Conservation (phyloP, 495 filamentous ascomycete species). For the Stereocaulon alpinum region DNA sequence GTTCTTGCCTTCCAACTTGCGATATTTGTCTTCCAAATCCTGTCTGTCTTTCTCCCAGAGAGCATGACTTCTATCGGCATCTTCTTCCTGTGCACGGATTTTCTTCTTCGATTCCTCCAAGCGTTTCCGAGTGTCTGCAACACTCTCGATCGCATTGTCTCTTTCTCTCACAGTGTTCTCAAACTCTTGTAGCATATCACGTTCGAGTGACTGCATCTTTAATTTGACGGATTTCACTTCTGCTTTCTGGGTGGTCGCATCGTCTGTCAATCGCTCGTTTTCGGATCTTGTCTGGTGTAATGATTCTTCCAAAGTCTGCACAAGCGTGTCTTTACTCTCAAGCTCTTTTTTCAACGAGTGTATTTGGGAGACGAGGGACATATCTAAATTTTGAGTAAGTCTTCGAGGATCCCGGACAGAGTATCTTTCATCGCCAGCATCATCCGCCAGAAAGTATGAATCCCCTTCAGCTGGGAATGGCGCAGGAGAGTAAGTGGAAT, state of each 20-base stretch:
- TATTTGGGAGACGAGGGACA: constrained; percentile 90
- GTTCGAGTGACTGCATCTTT: constrained; percentile 76
- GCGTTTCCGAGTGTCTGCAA: constrained; percentile 62
- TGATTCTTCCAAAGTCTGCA: constrained; percentile 70
- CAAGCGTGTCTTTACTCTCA: constrained; percentile 72
- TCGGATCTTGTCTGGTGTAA: constrained; percentile 63
- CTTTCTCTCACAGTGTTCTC: constrained; percentile 74
- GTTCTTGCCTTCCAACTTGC: constrained; percentile 68
- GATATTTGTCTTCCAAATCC: constrained; percentile 68
- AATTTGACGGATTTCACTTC: constrained; percentile 74
- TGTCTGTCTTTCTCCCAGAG: constrained; percentile 77
- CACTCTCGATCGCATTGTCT: constrained; percentile 69
- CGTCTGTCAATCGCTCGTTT: constrained; percentile 54
- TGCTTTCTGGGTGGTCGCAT: constrained; percentile 50
- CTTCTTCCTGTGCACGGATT: constrained; percentile 71
- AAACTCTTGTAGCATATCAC: constrained; percentile 73
- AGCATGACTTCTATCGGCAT: constrained; percentile 60
- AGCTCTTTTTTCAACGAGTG: constrained; percentile 76
- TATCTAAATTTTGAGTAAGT: constrained; percentile 92
- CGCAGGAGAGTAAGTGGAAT: constrained; percentile 44
- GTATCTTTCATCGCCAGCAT: constrained; percentile 53
- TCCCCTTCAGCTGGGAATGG: constrained; percentile 45
- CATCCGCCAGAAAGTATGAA: constrained; percentile 28
- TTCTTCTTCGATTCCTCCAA: constrained; percentile 72
- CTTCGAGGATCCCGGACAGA: constrained; percentile 77